Conservation (phyloP, 192 early-diverging fungal genomes). For the Cetraspora pellucida region DNA sequence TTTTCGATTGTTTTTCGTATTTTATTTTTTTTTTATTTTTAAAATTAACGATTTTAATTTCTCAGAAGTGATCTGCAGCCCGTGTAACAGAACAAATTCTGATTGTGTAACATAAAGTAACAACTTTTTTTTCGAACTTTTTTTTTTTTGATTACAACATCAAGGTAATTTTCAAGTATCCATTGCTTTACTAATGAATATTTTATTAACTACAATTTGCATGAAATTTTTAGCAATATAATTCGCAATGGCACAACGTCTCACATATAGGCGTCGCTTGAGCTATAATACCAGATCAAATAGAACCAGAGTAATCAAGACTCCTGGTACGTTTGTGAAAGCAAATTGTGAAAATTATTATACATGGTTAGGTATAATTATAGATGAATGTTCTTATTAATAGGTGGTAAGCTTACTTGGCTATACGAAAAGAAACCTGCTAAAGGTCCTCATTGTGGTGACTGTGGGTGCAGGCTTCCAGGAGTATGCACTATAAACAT, state of each 20-base stretch:
- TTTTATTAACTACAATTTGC: too few relatives aligned
- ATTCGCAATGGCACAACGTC: slow-evolving; percentile 67
- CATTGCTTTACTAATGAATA: too few relatives aligned
- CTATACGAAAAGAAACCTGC: slow-evolving; percentile 93
- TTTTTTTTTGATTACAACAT: too few relatives aligned
- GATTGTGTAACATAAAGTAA: too few relatives aligned
- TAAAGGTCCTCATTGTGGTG: slow-evolving; percentile 93
- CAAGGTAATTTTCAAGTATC: too few relatives aligned
- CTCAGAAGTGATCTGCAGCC: too few relatives aligned
- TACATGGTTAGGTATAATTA: not conserved
- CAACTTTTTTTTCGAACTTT: too few relatives aligned
- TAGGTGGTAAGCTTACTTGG: slow-evolving; percentile 87
- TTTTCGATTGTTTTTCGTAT: too few relatives aligned
- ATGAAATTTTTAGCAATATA: slow-evolving; percentile 21
- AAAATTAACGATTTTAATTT: too few relatives aligned
- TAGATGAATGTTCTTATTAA: not conserved
- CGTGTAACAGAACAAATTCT: too few relatives aligned
- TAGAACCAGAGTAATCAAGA: slow-evolving; percentile 84
- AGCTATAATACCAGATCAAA: slow-evolving; percentile 92
- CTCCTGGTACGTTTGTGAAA: slow-evolving; percentile 61
- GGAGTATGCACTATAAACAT: slow-evolving; percentile 64
- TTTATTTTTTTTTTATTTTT: too few relatives aligned
- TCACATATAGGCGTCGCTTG: slow-evolving; percentile 76
- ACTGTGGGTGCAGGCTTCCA: slow-evolving; percentile 88
- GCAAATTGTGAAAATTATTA: not conserved